A percentile compares a stretch with the other conserved stretches of the same genome.
These are phyloP conservation scores for Lipomyces spencermartinsiae DNA, from an alignment of 805 yeast genomes.

Conservation along the genomic window DNA sequence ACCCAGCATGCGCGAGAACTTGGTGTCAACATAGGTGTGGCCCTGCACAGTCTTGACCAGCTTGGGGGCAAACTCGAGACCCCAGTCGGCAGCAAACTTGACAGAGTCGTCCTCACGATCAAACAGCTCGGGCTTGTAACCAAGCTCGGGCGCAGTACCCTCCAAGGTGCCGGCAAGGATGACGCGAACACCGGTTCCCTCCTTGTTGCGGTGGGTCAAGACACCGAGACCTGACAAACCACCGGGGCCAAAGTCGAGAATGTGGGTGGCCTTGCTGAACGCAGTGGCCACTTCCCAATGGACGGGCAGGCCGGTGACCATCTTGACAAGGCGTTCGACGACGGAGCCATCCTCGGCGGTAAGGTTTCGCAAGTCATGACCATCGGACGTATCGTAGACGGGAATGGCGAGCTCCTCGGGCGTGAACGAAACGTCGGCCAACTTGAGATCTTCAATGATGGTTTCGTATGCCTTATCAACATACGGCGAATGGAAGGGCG, in stretches of 20 bases:
- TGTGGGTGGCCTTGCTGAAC: conserved; percentile 73
- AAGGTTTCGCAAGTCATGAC: conserved; percentile 69
- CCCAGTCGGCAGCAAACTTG: conserved; percentile 90
- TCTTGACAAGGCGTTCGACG: conserved; percentile 72
- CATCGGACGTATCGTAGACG: conserved; percentile 87
- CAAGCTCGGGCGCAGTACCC: conserved; percentile 75
- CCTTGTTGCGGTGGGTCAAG: conserved; percentile 95
- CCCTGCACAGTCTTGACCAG: conserved; percentile 70
- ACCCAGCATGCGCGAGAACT: conserved; percentile 88
- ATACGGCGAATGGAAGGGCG: conserved; percentile 96
- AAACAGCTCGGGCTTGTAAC: conserved; percentile 94
- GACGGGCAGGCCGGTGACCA: conserved; percentile 88
- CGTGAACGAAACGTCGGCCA: conserved; percentile 60
- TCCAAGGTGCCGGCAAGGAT: conserved; percentile 93
- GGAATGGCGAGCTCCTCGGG: conserved; percentile 72
- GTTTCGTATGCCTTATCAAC: conserved; percentile 72
- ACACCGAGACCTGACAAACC: conserved; percentile 97
- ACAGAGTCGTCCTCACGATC: conserved; percentile 68
- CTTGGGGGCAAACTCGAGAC: conserved; percentile 83
- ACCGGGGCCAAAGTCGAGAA: conserved; percentile 98
- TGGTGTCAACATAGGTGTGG: conserved; percentile 86
- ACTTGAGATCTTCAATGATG: conserved; percentile 68
- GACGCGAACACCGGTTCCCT: conserved; percentile 96
- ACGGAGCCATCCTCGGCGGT: conserved; percentile 54
- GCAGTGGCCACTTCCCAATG: conserved; percentile 92